Evolutionary conservation across 2,329 filamentous ascomycete genomes (phyloP), one percentile per base, ranked within the genome.

Genomic region (Neonectria sp.): DNA sequence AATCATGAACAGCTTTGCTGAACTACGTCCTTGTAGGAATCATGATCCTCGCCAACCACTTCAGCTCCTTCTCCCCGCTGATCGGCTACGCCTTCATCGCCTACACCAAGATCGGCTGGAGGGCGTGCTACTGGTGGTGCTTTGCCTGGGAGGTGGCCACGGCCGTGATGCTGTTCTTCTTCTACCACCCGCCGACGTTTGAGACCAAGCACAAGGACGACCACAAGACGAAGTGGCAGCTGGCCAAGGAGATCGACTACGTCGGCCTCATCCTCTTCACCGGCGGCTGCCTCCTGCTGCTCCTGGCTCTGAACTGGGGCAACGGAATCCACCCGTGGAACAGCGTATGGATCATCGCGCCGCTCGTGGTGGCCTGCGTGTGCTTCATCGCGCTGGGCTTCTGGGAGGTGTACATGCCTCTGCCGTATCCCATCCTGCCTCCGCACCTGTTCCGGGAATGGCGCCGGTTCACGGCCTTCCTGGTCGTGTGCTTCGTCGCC

Each of bases 111-210:
- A 60, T 71, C 5, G 73, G 76, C 25, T 81, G 78, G 77, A 67
- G 79, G 6, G 74, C 75, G 2, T 77, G 72, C 40, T 80, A 79
- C 68, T 81, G 76, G 71, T 81, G 72, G 69, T 77, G 75, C 57
- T 78, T 79, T 53, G 75, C 75, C 6, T 80, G 74, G 63, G 73
- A 82, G 27, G 57, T 55, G 8, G 33, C 61, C 15, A 67, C 63
- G 3, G 67, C 73, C 21, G 55, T 78, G 21, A 70, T 81, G 55
- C 71, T 82, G 37, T 77, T 76, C 66, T 72, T 64, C 56, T 69
- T 69, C 43, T 80, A 81, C 62, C 71, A 79, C 59, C 79, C 80
- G 4, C 80, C 80, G 0, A 75, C 76, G 0, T 81, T 80, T 68
- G 70, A 75, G 45, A 77, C 77, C 12, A 81, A 81, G 71, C 79